Evolutionary conservation across 2,329 filamentous ascomycete genomes (phyloP).

Genomic region (Trichoderma brevicompactum): DNA sequence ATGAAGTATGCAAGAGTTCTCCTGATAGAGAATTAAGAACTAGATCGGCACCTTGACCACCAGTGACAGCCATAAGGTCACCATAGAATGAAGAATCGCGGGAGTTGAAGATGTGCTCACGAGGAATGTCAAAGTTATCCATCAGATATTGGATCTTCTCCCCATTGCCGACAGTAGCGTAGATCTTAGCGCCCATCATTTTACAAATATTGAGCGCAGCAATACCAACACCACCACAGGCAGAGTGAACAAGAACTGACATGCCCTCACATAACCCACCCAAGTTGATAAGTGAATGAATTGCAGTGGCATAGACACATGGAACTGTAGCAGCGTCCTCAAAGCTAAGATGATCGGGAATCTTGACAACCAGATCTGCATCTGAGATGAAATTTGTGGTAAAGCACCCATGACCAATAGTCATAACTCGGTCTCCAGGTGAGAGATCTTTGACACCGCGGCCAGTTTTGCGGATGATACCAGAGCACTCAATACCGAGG

Average conservation of each 20-base stretch:
- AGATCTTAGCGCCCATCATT: constrained; percentile 35
- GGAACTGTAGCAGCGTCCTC: constrained; percentile 40
- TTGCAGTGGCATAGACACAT: constrained; percentile 39
- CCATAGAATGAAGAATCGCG: constrained; percentile 40
- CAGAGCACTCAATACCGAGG: constrained; percentile 40
- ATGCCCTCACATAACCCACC: constrained; percentile 33
- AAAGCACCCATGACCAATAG: constrained; percentile 11
- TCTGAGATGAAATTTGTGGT: constrained; percentile 8
- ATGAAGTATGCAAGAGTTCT: constrained; percentile 48
- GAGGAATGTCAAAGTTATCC: constrained; percentile 39
- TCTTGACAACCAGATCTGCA: constrained; percentile 29
- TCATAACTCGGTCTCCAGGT: constrained; percentile 43
- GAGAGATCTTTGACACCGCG: constrained; percentile 31
- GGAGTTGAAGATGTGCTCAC: constrained; percentile 43
- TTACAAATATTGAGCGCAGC: constrained; percentile 16
- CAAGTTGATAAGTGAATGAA: constrained; percentile 33
- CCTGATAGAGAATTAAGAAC: constrained; percentile 49
- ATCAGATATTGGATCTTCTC: constrained; percentile 44
- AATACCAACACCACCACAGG: constrained; percentile 27
- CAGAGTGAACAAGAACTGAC: constrained; percentile 23
- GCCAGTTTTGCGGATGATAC: constrained; percentile 32
- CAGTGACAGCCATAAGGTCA: constrained; percentile 37
- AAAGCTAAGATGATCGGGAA: constrained; percentile 39
- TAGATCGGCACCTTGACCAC: constrained; percentile 42
- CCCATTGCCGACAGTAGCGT: constrained; percentile 41